Conservation (phyloP, 2,329 filamentous ascomycete species). For the Sarocladiaceae sp. region DNA sequence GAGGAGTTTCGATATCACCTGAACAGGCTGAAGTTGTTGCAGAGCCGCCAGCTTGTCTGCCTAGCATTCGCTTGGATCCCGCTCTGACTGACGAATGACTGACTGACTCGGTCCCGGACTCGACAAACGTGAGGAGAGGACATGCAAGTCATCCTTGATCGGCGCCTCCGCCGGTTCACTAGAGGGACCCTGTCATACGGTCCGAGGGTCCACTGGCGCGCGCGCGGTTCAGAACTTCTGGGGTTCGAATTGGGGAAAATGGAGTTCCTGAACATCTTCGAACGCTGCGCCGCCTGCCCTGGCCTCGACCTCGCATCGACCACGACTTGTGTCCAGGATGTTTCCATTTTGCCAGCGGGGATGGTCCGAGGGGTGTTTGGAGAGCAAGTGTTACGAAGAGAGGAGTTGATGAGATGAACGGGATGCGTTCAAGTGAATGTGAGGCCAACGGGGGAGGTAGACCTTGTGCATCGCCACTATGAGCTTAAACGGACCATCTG, state of each 20-base stretch:
- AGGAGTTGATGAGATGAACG: neutral
- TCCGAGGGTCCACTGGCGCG: neutral
- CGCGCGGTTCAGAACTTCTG: neutral
- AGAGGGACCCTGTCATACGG: neutral
- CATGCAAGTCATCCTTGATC: neutral
- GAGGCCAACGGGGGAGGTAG: neutral
- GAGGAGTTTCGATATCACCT: no score
- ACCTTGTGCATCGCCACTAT: neutral
- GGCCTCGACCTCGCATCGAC: neutral
- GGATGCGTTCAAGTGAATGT: no score
- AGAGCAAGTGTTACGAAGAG: no score
- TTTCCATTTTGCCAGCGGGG: neutral
- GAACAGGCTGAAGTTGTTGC: no score
- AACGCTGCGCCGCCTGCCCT: neutral
- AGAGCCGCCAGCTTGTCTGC: no score
- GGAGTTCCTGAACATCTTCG: neutral
- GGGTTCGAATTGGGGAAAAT: neutral
- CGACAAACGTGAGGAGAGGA: no score
- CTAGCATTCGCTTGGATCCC: no score
- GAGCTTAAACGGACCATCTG: neutral
- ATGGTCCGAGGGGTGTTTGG: neutral
- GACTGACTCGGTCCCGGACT: no score
- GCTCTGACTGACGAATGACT: no score
- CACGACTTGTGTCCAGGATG: neutral
- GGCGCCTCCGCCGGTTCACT: neutral